Evolutionary conservation across 345 rosid species (phyloP).

Genomic region (Citrus inodora): DNA sequence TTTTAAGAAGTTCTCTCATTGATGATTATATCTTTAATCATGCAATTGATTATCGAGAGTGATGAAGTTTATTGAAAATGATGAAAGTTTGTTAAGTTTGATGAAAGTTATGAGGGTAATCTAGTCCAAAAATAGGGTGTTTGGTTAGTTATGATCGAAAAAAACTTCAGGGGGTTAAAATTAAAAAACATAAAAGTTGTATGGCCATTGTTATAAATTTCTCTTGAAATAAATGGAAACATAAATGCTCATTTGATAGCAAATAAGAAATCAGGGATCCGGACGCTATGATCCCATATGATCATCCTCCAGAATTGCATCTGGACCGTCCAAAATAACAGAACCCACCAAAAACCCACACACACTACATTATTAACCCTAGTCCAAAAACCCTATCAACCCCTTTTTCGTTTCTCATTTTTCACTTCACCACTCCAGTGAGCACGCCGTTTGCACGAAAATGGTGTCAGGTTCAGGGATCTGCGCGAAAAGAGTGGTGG

Average conservation of each 20-base stretch:
- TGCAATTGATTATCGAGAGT: too few relatives aligned
- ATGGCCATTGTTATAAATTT: too few relatives aligned
- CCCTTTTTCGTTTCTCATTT: neutral
- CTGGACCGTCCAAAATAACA: neutral
- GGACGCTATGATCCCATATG: neutral
- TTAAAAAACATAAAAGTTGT: too few relatives aligned
- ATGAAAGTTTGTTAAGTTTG: too few relatives aligned
- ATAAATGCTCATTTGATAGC: neutral
- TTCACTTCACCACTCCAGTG: neutral
- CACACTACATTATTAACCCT: neutral
- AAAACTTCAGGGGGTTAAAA: too few relatives aligned
- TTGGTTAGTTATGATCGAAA: too few relatives aligned
- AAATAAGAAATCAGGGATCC: neutral
- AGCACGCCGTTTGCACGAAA: constrained; percentile 7
- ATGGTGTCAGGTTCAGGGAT: constrained; percentile 86
- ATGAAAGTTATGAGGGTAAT: too few relatives aligned
- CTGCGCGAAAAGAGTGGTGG: constrained; percentile 63
- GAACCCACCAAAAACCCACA: neutral
- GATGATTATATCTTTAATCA: too few relatives aligned
- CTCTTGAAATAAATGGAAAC: neutral
- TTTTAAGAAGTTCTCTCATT: too few relatives aligned
- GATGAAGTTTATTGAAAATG: too few relatives aligned
- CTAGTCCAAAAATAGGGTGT: too few relatives aligned
- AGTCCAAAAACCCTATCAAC: neutral
- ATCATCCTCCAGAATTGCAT: neutral